Evolutionary conservation across 2,329 filamentous ascomycete species (phyloP).

Genomic region (Pleurostoma richardsiae): DNA sequence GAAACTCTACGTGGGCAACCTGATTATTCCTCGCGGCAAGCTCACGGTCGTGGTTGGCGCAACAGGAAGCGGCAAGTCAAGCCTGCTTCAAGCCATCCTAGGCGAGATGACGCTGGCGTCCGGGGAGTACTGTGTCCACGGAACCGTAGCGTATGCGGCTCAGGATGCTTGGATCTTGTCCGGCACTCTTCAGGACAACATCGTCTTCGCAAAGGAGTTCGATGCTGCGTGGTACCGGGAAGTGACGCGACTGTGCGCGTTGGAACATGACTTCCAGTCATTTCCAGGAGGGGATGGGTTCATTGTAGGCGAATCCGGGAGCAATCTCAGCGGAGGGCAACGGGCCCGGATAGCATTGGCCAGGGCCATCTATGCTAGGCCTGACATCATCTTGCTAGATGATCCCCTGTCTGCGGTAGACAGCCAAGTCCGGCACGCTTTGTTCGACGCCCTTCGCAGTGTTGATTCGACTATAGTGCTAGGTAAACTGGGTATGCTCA

Average conservation of each 20-base stretch:
- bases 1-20: constrained; percentile 2
- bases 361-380: constrained; percentile 1
- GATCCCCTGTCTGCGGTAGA: constrained; percentile 3
- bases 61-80: constrained; percentile 2
- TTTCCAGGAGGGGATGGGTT: constrained; percentile 3
- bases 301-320: constrained; percentile 1
- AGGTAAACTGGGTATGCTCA: no score
- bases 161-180: constrained; percentile 3
- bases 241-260: not conserved
- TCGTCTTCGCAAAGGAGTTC: constrained; percentile 1
- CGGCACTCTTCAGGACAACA: constrained; percentile 1
- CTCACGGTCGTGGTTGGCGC: constrained; percentile 1
- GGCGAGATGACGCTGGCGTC: not conserved
- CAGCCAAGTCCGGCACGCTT: not conserved
- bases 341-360: constrained; percentile 1
- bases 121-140: not conserved
- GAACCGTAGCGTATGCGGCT: not conserved
- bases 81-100: constrained; percentile 2
- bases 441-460: not conserved
- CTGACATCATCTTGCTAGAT: constrained; percentile 1
- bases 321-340: constrained; percentile 2
- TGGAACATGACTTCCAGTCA: constrained; percentile 1
- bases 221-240: constrained; percentile 1
- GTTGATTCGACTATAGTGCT: not conserved
- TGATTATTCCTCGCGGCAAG: not conserved